These are phyloP conservation scores for Ceratocystis lukuohia DNA, from an alignment of 2,329 filamentous ascomycete genomes.

Conservation along the genomic window DNA sequence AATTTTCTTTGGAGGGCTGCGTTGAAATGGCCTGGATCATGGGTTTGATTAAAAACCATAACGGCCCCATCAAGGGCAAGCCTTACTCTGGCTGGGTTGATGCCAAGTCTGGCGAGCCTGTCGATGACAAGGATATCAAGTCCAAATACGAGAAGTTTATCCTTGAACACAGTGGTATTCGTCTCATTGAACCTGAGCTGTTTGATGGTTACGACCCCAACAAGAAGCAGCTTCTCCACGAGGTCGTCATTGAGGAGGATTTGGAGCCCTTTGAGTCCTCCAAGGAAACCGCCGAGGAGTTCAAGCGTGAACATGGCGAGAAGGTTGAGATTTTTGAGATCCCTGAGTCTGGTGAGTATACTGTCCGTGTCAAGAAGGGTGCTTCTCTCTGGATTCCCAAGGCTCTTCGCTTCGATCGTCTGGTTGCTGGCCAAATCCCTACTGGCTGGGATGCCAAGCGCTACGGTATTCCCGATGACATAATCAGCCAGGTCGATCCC, in stretches of 20 bases:
- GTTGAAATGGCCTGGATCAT: slow-evolving; percentile 99
- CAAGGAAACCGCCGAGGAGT: slow-evolving; percentile 94
- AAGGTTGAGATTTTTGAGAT: slow-evolving; percentile 98
- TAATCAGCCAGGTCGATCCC: slow-evolving; percentile 92
- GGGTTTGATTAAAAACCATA: slow-evolving; percentile 98
- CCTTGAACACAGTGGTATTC: slow-evolving; percentile 91
- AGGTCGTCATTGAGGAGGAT: slow-evolving; percentile 94
- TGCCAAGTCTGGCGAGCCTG: slow-evolving; percentile 81
- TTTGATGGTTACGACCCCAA: slow-evolving; percentile 96
- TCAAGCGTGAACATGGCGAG: slow-evolving; percentile 91
- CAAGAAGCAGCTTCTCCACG: slow-evolving; percentile 95
- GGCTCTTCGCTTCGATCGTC: slow-evolving; percentile 89
- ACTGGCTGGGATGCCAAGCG: slow-evolving; percentile 94
- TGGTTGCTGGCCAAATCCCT: slow-evolving; percentile 92
- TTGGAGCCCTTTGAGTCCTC: slow-evolving; percentile 94
- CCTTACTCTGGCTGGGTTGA: slow-evolving; percentile 97
- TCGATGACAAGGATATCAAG: slow-evolving; percentile 97
- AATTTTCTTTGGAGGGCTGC: slow-evolving; percentile 95
- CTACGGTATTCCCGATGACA: slow-evolving; percentile 94
- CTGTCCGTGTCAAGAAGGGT: slow-evolving; percentile 87
- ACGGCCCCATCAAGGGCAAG: slow-evolving; percentile 88
- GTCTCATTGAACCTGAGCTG: slow-evolving; percentile 91
- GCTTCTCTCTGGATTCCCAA: slow-evolving; percentile 93
- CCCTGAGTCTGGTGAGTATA: slow-evolving; percentile 83
- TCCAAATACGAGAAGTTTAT: slow-evolving; percentile 94